Evolutionary conservation across 2,329 filamentous ascomycete genomes (phyloP), one percentile per base, ranked within the genome.

Genomic region (Aspergillus fumigatiaffinis): DNA sequence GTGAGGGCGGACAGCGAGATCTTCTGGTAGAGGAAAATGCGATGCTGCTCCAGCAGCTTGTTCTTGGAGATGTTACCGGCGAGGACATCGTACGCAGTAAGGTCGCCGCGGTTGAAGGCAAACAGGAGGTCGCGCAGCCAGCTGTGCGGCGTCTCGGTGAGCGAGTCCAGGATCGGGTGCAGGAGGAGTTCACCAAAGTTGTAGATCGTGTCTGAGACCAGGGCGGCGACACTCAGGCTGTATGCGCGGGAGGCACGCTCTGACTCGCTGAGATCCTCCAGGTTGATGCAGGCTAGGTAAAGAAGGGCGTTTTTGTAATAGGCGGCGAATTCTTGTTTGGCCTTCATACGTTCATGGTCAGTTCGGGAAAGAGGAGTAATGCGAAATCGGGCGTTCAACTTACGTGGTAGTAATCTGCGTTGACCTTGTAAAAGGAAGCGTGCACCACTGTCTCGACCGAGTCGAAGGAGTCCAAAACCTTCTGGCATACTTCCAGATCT

Each of bases 171-270:
- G 71, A 99, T 96, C 3, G 94, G 94, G 74, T 99, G 94, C 65
- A 99, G 85, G 32, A 99, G 86, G n/a, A 99, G 87, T 81, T 99
- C 94, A 75, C 94, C 94, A 68, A 99, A 99, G 81, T 99, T 99
- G 85, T 99, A 97, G 79, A 97, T 99, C 68, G 87, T 91, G 70
- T 93, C 90, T 52, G 92, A 97, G 42, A 97, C 90, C 8, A 99
- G 84, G 9, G 94, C 94, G 28, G 94, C 92, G 54, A 97, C 88
- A 70, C 90, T 90, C 61, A 99, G 87, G 74, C 97, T 92, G 78
- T 96, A 96, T 48, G 94, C 94, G 67, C 93, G 87, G 58, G 84
- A 84, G 73, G 88, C 87, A 68, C 90, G 88, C 74, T 99, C 92
- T 54, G 84, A 80, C 54, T 86, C 79, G 47, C 87, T 82, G 57